Percentiles rank a stretch among this genome's conserved stretches.
These are phyloP conservation scores for Lithocarpus polystachyus DNA, from an alignment of 306 rosid species.

Conservation along the genomic window DNA sequence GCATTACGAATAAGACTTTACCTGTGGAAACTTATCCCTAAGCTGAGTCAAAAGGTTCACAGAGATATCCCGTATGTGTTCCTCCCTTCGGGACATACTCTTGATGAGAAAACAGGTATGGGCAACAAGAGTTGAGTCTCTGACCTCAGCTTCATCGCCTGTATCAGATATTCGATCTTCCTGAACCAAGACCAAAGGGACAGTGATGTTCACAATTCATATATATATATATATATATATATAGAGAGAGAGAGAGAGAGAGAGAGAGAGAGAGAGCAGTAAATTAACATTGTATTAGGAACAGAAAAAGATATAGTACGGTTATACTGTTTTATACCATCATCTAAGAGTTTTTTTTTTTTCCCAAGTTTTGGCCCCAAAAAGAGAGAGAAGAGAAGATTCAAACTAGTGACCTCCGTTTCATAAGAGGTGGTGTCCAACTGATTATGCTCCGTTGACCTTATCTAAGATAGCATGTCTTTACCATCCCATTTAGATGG, in stretches of 20 bases:
- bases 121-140: slow-evolving; percentile 72
- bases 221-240: not conserved
- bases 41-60: slow-evolving; percentile 85
- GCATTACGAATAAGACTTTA: slow-evolving; percentile 9
- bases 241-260: not conserved
- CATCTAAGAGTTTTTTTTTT: not conserved
- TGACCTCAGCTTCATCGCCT: slow-evolving; percentile 73
- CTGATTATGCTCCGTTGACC: too few relatives aligned
- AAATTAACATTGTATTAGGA: not conserved
- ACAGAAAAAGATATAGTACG: not conserved
- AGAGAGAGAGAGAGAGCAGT: not conserved
- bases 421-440: too few relatives aligned
- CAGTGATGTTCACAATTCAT: slow-evolving; percentile 17
- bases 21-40: slow-evolving; percentile 96
- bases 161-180: slow-evolving; percentile 87
- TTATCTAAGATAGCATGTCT: not conserved
- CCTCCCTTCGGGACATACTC: slow-evolving; percentile 90
- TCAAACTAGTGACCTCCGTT: too few relatives aligned
- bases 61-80: slow-evolving; percentile 74
- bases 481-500: too few relatives aligned
- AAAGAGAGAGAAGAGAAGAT: too few relatives aligned
- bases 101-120: slow-evolving; percentile 85
- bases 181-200: slow-evolving; percentile 55
- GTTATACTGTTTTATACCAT: not conserved
- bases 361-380: too few relatives aligned